Base-by-base conservation (phyloP, 306 rosid species). In the Dicorynia guianensis region DNA sequence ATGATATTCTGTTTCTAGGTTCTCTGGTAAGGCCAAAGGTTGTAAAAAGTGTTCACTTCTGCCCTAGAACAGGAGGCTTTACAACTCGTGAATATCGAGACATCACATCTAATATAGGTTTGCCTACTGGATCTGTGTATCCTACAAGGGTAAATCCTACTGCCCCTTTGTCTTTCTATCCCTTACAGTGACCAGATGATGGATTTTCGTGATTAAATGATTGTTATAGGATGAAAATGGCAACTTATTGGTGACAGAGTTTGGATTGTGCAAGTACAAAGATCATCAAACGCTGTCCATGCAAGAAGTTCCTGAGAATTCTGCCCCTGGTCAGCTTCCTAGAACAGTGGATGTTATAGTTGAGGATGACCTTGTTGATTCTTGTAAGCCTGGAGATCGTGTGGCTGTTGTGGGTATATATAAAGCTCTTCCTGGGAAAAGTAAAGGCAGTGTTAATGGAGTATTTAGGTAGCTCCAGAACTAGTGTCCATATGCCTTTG, bases 321-420 rank as follows among this genome's bases (percentile, higher is more conserved):
- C 99, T 56, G 97, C 99, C 4, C 99, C 99, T 68, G 99, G 99
- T 82, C 99, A 92, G 89, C 99, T 95, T 69, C 97, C 98, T 59
- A 79, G 99, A 78, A 92, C 99, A 1, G 96, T 95, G 84, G 99
- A 95, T 87, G 67, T 90, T 61, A 76, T 95, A 35, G 92, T 82
- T 49, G 99, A 95, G 88, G 99, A 95, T 72, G 99, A 95, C 80
- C 84, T 95, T 40, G 98, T 92, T 85, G 99, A 92, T 84, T 76
- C 90, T 64, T 95, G 99, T 88, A 95, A 95, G 86, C 99, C 99
- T 3, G 99, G 99, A 85, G 99, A 95, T 38, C 97, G 99, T 40
- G 98, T 95, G 70, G 86, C 96, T 19, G 76, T 95, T 82, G 97
- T 95, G 48, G 99, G 99, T 68, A 69, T 85, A 70, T 95, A 95